Evolutionary conservation across 495 filamentous ascomycete species (phyloP), one percentile per base, ranked within the genome.

Genomic region (Penicillium ochrochloron): DNA sequence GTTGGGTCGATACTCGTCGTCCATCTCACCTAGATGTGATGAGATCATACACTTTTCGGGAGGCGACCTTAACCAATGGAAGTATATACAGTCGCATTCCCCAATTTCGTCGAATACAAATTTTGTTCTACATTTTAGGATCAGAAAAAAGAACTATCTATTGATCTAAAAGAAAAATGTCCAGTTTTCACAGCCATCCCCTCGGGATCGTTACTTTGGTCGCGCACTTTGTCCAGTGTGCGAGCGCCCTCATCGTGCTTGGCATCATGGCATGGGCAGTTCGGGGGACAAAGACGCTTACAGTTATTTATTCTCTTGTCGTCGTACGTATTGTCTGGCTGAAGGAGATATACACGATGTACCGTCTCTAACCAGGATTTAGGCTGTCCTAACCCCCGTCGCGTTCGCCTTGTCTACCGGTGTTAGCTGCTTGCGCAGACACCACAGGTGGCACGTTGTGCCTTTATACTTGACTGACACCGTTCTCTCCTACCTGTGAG

Each of bases 211-310:
- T 65, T 7, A 29, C 57, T 11, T 56, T 52, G 31, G 42, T 68
- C 52, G 68, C 65, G 39, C 69, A 64, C 35, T 39, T 56, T 10
- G 15, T 72, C 10, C 61, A 72, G 51, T 57, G 34, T 10, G 8
- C 59, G 46, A 72, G 67, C 21, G 54, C 69, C n/a, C 31, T 71
- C 5, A 39, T 71, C 23, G 64, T 71, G 11, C 59, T 71, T n/a
- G 69, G 66, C 11, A 69, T 71, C 59, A 67, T 61, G 27, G 69
- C 58, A 25, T 71, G 69, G 69, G 66, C 69, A 54, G 63, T 44
- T 35, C 39, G 33, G 12, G 48, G 61, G 0, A 66, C 69, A 0
- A 70, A 71, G 31, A 63, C 66, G 1, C 52, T 71, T 10, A 67
- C 69, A n/a, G 69, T 71, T 17, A 70, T 71, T 17, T 71, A 50